Conservation (phyloP, 306 rosid species). For the Cucurbita pepo region DNA sequence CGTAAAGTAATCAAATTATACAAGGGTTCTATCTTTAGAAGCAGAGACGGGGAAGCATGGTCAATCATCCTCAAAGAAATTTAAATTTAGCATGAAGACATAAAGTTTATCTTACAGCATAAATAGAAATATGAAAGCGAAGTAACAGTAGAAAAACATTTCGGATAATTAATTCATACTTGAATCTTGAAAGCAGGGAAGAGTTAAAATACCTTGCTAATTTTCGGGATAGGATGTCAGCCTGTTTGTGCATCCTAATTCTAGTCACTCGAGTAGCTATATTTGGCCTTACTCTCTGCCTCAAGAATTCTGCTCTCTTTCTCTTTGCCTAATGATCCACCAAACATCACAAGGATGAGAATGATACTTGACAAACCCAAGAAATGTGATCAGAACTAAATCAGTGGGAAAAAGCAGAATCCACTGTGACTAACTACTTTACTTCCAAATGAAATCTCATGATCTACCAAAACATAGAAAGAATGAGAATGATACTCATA, state of each 20-base stretch:
- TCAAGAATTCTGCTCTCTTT: slow-evolving; percentile 76
- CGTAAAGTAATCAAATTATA: neutral
- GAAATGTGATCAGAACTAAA: neutral
- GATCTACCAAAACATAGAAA: slow-evolving; percentile 3
- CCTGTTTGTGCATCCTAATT: slow-evolving; percentile 40
- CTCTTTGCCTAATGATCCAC: slow-evolving; percentile 50
- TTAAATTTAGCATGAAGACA: neutral
- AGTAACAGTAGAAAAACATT: neutral
- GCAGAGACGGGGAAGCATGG: neutral
- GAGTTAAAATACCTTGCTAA: slow-evolving; percentile 48
- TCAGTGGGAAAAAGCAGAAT: neutral
- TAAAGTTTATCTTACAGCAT: neutral
- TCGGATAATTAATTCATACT: neutral
- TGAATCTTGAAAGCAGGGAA: neutral
- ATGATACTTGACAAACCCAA: neutral
- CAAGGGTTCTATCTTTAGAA: neutral
- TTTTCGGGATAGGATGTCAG: slow-evolving; percentile 58
- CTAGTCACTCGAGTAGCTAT: slow-evolving; percentile 19
- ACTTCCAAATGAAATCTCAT: slow-evolving; percentile 19
- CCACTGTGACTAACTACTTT: neutral
- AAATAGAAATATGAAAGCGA: neutral
- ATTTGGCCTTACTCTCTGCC: slow-evolving; percentile 56
- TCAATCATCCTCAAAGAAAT: neutral
- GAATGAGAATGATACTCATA: neutral
- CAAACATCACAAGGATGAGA: slow-evolving; percentile 1